Evolutionary conservation across 2,329 filamentous ascomycete genomes (phyloP).

Genomic region (Zarea fungicola): DNA sequence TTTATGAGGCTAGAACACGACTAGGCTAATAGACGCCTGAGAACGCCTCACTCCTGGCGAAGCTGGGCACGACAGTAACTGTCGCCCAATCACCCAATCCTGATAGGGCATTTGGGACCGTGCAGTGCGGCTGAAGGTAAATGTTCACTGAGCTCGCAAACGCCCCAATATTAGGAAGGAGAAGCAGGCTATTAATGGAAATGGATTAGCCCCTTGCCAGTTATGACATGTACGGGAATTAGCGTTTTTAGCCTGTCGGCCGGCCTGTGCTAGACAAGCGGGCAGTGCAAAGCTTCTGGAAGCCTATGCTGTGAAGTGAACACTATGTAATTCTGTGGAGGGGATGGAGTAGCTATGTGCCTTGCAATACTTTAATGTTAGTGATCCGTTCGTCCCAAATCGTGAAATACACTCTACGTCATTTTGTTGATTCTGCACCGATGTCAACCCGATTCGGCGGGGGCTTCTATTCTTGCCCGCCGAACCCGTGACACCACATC

Average conservation of each 20-base stretch:
- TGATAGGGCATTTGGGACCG: not conserved
- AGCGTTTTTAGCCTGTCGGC: not conserved
- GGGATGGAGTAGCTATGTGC: too few species aligned
- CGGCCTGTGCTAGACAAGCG: not conserved
- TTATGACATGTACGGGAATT: too few species aligned
- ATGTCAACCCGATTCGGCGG: constrained; percentile 8
- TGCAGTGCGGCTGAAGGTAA: constrained; percentile 8
- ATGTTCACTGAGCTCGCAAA: constrained; percentile 3
- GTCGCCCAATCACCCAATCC: constrained; percentile 3
- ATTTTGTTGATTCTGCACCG: constrained; percentile 1
- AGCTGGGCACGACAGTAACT: not conserved
- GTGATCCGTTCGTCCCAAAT: too few species aligned
- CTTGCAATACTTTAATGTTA: too few species aligned
- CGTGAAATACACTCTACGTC: not conserved
- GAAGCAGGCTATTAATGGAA: constrained; percentile 4
- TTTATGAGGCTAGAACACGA: not conserved
- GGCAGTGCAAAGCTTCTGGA: not conserved
- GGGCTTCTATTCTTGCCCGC: constrained; percentile 13
- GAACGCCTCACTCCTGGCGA: constrained; percentile 1
- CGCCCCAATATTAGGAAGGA: not conserved
- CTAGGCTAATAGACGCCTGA: not conserved
- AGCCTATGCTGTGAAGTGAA: not conserved
- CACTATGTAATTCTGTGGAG: too few species aligned
- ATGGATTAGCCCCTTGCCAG: too few species aligned
- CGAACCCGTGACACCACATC: constrained; percentile 10